Evolutionary conservation across 1,139 yeast species (phyloP), one percentile per base, ranked within the genome.

Genomic region (Tardiomyces digboiensis): DNA sequence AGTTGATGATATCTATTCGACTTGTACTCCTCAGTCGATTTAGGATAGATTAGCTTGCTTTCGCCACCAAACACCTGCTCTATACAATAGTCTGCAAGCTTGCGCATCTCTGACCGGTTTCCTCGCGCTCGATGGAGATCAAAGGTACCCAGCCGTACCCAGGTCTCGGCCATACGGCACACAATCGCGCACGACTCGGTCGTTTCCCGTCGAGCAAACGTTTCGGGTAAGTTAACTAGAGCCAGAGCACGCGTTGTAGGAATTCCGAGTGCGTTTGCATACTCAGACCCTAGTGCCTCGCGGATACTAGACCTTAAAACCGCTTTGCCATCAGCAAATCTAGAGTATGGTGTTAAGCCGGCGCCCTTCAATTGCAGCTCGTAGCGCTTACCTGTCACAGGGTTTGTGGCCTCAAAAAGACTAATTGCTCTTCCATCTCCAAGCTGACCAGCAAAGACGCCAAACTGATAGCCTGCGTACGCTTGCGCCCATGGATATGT

Each of bases 291-390:
- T 44, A 89, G 71, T 48, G 85, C 89, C 60, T 91, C 98, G 39
- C 97, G 70, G 37, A 91, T 79, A 36, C 94, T 80, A 2, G 97
- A 86, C 49, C 97, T 66, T 20, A 91, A 59, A 2, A 88, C 95
- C 0, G 97, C 97, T 57, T 87, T 88, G 2, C 98, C 98, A 63
- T 91, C 98, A 0, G 97, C 97, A 71, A 89, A 89, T 46, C 98
- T 71, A 0, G 95, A 84, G 60, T 73, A 91, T 1, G 97, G 97
- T 0, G 97, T 89, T 57, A 76, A 67, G 0, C 98, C 98, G 1
- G 93, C 80, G 0, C 98, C 98, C 64, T 89, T 91, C 49, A 89
- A 64, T 64, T 91, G 97, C 2, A 89, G 49, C 54, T 85, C 94
- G 53, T 74, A 81, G 38, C 62, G 55, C 39, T 60, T 61, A 4